A percentile compares a stretch with the other conserved stretches of the same genome.
These are phyloP conservation scores for Penicillium sp. DNA, from an alignment of 2,329 filamentous ascomycete genomes.

Conservation along the genomic window DNA sequence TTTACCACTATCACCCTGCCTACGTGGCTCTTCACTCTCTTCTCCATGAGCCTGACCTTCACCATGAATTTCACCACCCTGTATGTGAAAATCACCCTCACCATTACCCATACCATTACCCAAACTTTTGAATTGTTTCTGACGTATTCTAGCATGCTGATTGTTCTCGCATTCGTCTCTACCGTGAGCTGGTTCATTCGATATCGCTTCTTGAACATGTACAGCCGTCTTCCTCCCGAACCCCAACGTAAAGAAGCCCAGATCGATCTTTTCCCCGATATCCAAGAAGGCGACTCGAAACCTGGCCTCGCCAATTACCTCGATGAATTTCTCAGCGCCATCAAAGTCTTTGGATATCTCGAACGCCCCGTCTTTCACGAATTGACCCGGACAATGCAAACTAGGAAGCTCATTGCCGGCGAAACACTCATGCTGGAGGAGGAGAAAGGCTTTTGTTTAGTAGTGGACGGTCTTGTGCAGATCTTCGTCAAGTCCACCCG, in stretches of 20 bases:
- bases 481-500: conserved; percentile 94
- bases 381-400: conserved; percentile 97
- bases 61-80: conserved; percentile 98
- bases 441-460: conserved; percentile 96
- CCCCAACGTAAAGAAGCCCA: conserved; percentile 95
- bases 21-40: conserved; percentile 83
- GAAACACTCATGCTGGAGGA: conserved; percentile 95
- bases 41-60: conserved; percentile 91
- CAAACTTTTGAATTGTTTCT: no score
- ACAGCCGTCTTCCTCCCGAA: conserved; percentile 88
- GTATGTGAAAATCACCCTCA: conserved; percentile 55
- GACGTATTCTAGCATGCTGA: conserved; percentile 64
- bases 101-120: no score
- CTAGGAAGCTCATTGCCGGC: conserved; percentile 90
- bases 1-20: conserved; percentile 88
- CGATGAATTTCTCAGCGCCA: conserved; percentile 96
- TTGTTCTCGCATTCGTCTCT: conserved; percentile 76
- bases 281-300: conserved; percentile 86
- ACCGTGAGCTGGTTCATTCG: conserved; percentile 90
- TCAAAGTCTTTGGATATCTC: conserved; percentile 98
- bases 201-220: conserved; percentile 97
- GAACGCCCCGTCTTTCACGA: conserved; percentile 98
- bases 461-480: conserved; percentile 93
- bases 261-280: conserved; percentile 91
- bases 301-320: conserved; percentile 93